Evolutionary conservation across 495 filamentous ascomycete species (phyloP), one percentile per base, ranked within the genome.

Genomic region (Filosporella fistucella): DNA sequence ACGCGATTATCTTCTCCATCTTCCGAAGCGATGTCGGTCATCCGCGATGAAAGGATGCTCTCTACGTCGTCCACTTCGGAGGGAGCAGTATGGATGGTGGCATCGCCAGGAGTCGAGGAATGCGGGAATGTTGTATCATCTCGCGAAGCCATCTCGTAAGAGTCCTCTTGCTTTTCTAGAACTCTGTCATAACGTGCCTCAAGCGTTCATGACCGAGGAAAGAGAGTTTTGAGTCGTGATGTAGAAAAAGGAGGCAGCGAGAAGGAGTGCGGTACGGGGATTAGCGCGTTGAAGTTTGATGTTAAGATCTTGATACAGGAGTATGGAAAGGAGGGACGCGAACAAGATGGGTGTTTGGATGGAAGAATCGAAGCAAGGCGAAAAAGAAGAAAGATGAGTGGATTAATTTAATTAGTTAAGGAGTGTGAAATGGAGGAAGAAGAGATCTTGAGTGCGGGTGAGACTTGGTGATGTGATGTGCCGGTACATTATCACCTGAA

Each of bases 21-120:
- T 32, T 60, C 57, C 37, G 77, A 81, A 38, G 75, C 80, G 57
- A 86, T 76, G 60, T 93, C 87, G 9, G 88, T 93, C 75, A 91
- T 85, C 51, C 85, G 83, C 36, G 87, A 91, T 12, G 89, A 95
- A 25, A 95, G 86, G 42, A 89, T 74, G 58, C 82, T 86, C 38
- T 73, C 73, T 30, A 76, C 71, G 34, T 71, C 67, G 40, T 57
- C 53, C 16, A 43, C 43, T 13, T 52, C 52, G 35, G 47, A 51
- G 1, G 18, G 54, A 29, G 44, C 60, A 52, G 37, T 57, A 16
- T 69, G 66, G 28, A 67, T 63, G 41, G 66, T 66, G 2, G 69
- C 65, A 33, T 56, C 60, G 45, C 68, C 67, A 43, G 66, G 64
- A 41, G 64, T 56, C 52, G 53, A 47, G 5, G 57, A 52, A 41